Percentiles rank a stretch among this genome's conserved stretches.
Evolutionary conservation across 257 asterid genomes (phyloP).

Genomic region (Solanum neorickii): DNA sequence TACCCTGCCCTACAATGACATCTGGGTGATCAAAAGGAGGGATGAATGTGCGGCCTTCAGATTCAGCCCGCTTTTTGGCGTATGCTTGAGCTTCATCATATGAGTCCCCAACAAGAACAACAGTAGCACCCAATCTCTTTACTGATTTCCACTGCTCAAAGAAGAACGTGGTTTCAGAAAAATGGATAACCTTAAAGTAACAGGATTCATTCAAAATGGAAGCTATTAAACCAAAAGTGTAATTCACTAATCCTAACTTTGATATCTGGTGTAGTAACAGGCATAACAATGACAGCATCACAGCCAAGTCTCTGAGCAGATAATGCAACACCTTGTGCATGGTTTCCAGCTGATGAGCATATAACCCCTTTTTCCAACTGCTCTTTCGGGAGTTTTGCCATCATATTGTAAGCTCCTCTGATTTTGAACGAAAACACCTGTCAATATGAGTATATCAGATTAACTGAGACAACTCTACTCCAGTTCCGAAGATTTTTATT

Average conservation of each 20-base stretch:
- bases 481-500: background rate
- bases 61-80: constrained; percentile 61
- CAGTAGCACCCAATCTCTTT: constrained; percentile 79
- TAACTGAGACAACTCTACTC: background rate
- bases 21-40: constrained; percentile 99
- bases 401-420: constrained; percentile 99
- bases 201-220: background rate
- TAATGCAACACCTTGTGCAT: constrained; percentile 94
- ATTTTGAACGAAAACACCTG: constrained; percentile 89
- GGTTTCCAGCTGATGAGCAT: constrained; percentile 98
- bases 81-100: constrained; percentile 90
- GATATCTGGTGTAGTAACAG: constrained; percentile 88
- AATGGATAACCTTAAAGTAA: background rate
- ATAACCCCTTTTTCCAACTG: constrained; percentile 73
- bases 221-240: background rate
- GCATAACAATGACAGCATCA: constrained; percentile 78
- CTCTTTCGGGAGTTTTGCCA: constrained; percentile 78
- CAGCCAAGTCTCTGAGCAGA: constrained; percentile 66
- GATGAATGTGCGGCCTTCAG: constrained; percentile 61
- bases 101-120: constrained; percentile 79
- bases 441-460: background rate
- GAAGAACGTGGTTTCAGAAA: background rate
- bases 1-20: constrained; percentile 84
- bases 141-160: constrained; percentile 70
- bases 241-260: constrained; percentile 38